Conservation (phyloP, 169 alveolate genomes). For the Amoebophrya sp. region DNA sequence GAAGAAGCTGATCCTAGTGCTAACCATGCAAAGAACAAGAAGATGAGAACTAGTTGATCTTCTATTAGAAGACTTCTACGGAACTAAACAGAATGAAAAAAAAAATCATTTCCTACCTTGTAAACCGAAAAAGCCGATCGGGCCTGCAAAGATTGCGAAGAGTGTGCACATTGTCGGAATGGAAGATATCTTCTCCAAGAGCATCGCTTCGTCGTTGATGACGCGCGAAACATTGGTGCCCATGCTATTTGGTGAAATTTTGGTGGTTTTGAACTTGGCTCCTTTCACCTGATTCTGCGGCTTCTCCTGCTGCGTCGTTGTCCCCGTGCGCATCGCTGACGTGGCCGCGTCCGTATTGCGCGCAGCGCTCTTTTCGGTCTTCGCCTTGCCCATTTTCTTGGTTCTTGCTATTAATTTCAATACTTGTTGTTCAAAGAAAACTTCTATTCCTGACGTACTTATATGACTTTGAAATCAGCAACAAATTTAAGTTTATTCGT, state of each 20-base stretch:
- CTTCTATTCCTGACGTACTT: too few relatives aligned
- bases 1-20: background rate
- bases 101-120: background rate
- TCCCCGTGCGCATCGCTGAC: slow-evolving; percentile 12
- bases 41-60: background rate
- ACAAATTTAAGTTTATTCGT: too few relatives aligned
- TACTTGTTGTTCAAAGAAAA: too few relatives aligned
- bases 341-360: background rate
- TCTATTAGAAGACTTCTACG: background rate
- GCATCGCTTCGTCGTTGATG: background rate
- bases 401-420: background rate
- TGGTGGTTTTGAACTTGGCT: background rate
- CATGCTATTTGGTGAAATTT: background rate
- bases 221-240: background rate
- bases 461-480: too few relatives aligned
- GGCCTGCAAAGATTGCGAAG: background rate
- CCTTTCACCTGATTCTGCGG: slow-evolving; percentile 1
- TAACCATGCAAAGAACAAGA: background rate
- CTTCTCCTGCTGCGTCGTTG: background rate
- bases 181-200: background rate
- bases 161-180: background rate
- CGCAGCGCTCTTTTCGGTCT: background rate
- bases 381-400: background rate
- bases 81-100: background rate
- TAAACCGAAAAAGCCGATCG: background rate